A percentile compares a stretch with the other conserved stretches of the same genome.
Evolutionary conservation across 1,284 basidiomycete genomes (phyloP).

Genomic region (Naganishia sp.): DNA sequence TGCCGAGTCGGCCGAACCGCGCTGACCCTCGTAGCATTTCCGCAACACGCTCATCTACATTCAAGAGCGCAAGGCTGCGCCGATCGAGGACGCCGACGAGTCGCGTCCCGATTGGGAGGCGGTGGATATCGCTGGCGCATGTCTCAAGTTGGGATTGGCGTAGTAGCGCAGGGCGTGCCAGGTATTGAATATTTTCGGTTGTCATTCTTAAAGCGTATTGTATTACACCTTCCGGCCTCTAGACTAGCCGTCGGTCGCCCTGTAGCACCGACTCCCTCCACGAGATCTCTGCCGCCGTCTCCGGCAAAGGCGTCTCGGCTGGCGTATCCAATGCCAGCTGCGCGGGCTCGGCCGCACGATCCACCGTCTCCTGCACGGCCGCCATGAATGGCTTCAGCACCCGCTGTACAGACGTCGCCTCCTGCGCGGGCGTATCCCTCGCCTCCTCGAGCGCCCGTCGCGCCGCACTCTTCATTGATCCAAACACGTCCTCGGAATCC

Average conservation of each 20-base stretch:
- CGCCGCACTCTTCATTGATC: constrained; percentile 15
- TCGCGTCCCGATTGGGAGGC: constrained; percentile 66
- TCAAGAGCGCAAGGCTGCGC: constrained; percentile 20
- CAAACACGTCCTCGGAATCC: constrained; percentile 3
- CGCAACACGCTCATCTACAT: constrained; percentile 84
- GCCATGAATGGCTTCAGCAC: constrained; percentile 6
- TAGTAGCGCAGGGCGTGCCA: background rate
- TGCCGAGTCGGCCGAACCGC: background rate
- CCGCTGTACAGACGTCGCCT: background rate
- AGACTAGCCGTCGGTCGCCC: constrained; percentile 21
- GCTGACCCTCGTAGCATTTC: constrained; percentile 68
- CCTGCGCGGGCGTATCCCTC: background rate
- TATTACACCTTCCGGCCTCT: background rate
- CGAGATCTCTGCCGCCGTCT: background rate
- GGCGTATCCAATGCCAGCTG: background rate
- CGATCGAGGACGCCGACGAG: constrained; percentile 54
- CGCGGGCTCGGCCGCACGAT: background rate
- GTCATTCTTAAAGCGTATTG: background rate
- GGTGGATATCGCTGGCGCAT: constrained; percentile 79
- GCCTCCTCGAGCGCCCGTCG: background rate
- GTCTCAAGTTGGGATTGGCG: constrained; percentile 75
- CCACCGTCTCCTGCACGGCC: background rate
- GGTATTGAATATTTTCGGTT: background rate
- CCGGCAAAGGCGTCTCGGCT: background rate
- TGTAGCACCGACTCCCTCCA: constrained; percentile 17